Evolutionary conservation across 2,329 filamentous ascomycete genomes (phyloP).

Genomic region (Amylocarpus encephaloides): DNA sequence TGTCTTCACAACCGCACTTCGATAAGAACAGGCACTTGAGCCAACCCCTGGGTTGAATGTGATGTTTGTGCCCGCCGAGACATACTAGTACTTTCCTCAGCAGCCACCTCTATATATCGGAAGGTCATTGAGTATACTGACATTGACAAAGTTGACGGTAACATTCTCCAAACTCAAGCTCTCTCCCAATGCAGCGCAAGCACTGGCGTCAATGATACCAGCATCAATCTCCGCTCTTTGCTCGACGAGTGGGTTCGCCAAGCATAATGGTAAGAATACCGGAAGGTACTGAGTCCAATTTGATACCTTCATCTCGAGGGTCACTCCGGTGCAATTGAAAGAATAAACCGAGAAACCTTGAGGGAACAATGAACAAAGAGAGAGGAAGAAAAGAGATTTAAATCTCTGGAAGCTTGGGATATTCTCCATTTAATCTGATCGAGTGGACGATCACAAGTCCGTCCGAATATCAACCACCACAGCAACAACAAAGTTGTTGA

Average conservation of each 20-base stretch:
- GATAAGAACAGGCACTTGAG: background rate
- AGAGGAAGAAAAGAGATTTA: too few relatives aligned
- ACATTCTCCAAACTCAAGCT: constrained; percentile 3
- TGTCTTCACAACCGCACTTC: background rate
- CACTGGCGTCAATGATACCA: background rate
- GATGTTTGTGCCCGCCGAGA: background rate
- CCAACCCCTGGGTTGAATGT: background rate
- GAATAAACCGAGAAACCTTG: too few relatives aligned
- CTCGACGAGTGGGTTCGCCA: background rate
- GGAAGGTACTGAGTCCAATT: background rate
- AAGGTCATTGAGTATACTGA: background rate
- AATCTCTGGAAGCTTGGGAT: too few relatives aligned
- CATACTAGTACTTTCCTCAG: background rate
- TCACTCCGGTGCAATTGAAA: too few relatives aligned
- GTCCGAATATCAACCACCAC: too few relatives aligned
- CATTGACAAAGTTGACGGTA: constrained; percentile 2
- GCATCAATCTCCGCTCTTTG: background rate
- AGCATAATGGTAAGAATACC: background rate
- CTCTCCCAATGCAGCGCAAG: background rate
- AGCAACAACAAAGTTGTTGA: too few relatives aligned
- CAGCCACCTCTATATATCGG: background rate
- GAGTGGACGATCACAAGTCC: too few relatives aligned
- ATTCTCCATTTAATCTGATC: too few relatives aligned
- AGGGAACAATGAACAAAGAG: too few relatives aligned
- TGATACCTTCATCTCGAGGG: too few relatives aligned